Evolutionary conservation across 371 early-diverging fungal species (phyloP), one percentile per base, ranked within the genome.

Genomic region (Blastocladiella emersonii): DNA sequence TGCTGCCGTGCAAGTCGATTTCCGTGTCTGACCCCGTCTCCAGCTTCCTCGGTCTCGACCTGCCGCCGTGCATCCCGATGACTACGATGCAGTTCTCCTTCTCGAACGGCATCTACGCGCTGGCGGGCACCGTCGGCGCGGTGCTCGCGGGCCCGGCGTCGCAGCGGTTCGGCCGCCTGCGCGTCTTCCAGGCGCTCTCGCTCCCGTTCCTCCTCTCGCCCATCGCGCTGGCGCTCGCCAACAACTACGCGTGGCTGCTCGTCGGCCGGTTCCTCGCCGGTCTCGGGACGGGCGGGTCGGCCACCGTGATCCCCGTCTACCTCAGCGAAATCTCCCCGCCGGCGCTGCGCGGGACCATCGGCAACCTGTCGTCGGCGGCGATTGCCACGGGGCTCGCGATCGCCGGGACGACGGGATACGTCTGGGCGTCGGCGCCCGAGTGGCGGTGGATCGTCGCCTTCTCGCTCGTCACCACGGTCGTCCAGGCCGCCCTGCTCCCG

Each of bases 241-340:
- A 69, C 34, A 73, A 71, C 15, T 70, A 78, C 13, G 56, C 60
- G 39, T 63, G 70, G 41, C 76, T 96, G 68, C 71, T 82, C 37
- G 34, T 78, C 17, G 97, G 94, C 5, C 80, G 98, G 34, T 81
- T 93, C 66, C 34, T 95, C n/a, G 78, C 82, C 56, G 98, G 98
- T 12, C 35, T 95, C 34, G 95, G 87, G 3, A 77, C 82, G 43
- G 97, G 95, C 6, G 76, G 83, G 6, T 83, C 85, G 4, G 85
- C 90, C 8, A 92, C 90, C 34, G 83, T 88, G 34, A 88, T 91
- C 0, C 95, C 97, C 17, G 74, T 86, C 56, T 97, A 94, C 67
- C 74, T 96, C 45, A 76, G 85, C 21, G 92, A 93, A 68, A 82
- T 96, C 60, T 84, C 92, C 17, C 89, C 95, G 0, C 70, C 77